Conservation (phyloP, 768 basidiomycete species). For the Calocera cornea region DNA sequence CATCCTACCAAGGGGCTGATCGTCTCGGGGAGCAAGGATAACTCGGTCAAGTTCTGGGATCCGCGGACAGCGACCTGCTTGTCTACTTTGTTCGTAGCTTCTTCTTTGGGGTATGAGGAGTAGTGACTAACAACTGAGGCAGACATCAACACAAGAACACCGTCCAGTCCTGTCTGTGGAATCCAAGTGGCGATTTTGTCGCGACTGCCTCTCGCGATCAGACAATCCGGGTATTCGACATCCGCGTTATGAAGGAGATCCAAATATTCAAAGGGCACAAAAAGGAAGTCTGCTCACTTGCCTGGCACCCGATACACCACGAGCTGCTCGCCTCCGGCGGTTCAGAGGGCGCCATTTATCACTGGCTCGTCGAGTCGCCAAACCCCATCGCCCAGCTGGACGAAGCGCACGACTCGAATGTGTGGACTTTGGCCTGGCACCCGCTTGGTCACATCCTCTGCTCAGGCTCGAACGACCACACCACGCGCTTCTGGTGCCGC, state of each 20-base stretch:
- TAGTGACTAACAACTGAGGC: background rate
- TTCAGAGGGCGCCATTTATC: constrained; percentile 82
- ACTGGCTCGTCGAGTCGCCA: constrained; percentile 72
- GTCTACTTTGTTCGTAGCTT: constrained; percentile 67
- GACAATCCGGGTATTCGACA: constrained; percentile 90
- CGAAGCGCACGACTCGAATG: constrained; percentile 96
- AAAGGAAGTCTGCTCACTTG: constrained; percentile 91
- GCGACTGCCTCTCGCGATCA: constrained; percentile 94
- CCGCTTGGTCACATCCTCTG: constrained; percentile 91
- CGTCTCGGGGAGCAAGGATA: constrained; percentile 93
- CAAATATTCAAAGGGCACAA: constrained; percentile 88
- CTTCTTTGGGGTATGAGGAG: background rate
- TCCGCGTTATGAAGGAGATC: constrained; percentile 94
- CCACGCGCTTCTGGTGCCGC: constrained; percentile 96
- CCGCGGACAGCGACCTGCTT: constrained; percentile 83
- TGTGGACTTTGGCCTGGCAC: constrained; percentile 92
- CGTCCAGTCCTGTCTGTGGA: constrained; percentile 86
- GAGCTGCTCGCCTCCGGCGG: constrained; percentile 83
- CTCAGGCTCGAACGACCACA: constrained; percentile 93
- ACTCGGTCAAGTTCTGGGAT: constrained; percentile 99
- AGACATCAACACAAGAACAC: constrained; percentile 98
- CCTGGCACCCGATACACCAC: constrained; percentile 91
- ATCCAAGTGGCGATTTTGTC: constrained; percentile 83
- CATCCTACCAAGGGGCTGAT: constrained; percentile 93
- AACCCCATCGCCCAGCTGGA: constrained; percentile 56